A percentile compares a stretch with the other conserved stretches of the same genome.
Evolutionary conservation across 805 yeast species (phyloP).

Genomic region (Metschnikowia lochheadii): DNA sequence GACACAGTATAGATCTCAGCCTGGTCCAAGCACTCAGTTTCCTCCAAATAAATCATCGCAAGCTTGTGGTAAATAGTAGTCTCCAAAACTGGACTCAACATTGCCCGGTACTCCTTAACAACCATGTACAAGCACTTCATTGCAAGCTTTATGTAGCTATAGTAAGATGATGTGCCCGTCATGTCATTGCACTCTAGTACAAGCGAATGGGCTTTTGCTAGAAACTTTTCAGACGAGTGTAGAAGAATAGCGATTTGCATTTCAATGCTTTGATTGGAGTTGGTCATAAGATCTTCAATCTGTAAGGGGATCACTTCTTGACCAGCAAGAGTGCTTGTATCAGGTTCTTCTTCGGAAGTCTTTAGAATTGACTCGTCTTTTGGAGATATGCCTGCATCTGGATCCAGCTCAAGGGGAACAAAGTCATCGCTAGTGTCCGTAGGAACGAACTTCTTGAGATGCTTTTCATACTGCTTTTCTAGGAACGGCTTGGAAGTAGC

Average conservation of each 20-base stretch:
- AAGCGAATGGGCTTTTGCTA: conserved; percentile 11
- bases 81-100: conserved; percentile 29
- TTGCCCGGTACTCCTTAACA: conserved; percentile 24
- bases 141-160: conserved; percentile 11
- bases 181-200: conserved; percentile 13
- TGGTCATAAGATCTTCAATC: neutral
- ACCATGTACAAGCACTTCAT: conserved; percentile 17
- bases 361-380: neutral
- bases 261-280: conserved; percentile 1
- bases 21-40: conserved; percentile 36
- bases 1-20: conserved; percentile 39
- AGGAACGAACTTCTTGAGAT: conserved; percentile 10
- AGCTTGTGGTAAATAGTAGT: conserved; percentile 32
- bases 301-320: neutral
- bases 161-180: conserved; percentile 11
- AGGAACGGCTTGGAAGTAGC: conserved; percentile 12
- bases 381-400: neutral
- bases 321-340: neutral
- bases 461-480: conserved; percentile 17
- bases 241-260: conserved; percentile 11
- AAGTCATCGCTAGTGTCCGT: conserved; percentile 11
- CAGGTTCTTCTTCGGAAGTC: neutral
- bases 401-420: conserved; percentile 13
- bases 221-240: conserved; percentile 10
- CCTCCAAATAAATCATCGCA: conserved; percentile 35